Evolutionary conservation across 805 yeast genomes (phyloP).

Genomic region (Candida broadrunensis): DNA sequence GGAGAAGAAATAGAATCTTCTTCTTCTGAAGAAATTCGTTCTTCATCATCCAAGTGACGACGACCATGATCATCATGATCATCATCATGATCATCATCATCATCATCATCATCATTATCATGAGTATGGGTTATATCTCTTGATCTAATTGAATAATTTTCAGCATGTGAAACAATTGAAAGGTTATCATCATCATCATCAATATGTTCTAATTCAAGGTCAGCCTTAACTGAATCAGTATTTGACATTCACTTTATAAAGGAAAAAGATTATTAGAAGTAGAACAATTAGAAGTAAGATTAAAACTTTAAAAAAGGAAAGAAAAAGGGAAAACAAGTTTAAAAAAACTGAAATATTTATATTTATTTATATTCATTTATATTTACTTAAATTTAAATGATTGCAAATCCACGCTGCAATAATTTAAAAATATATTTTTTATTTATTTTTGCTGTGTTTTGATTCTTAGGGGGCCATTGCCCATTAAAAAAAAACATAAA

Average conservation of each 20-base stretch:
- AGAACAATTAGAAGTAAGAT: too few relatives aligned
- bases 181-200: background rate
- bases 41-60: slow-evolving; percentile 5
- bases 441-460: too few relatives aligned
- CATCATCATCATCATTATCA: slow-evolving; percentile 1
- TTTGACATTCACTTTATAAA: background rate
- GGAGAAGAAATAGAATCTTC: slow-evolving; percentile 2
- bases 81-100: slow-evolving; percentile 1
- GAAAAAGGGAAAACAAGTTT: too few relatives aligned
- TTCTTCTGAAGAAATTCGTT: background rate
- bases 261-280: too few relatives aligned
- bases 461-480: too few relatives aligned
- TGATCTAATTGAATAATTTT: background rate
- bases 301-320: too few relatives aligned
- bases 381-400: too few relatives aligned
- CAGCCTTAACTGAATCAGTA: background rate
- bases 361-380: too few relatives aligned
- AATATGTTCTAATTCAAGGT: background rate
- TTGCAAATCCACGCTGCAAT: too few relatives aligned
- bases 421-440: too few relatives aligned
- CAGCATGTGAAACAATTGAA: background rate
- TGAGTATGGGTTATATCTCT: background rate
- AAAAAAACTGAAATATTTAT: too few relatives aligned
- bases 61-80: background rate
- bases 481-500: too few relatives aligned